A percentile compares a stretch with the other conserved stretches of the same genome.
Evolutionary conservation across 305 asterid species (phyloP).

Genomic region (Striga hermonthica): DNA sequence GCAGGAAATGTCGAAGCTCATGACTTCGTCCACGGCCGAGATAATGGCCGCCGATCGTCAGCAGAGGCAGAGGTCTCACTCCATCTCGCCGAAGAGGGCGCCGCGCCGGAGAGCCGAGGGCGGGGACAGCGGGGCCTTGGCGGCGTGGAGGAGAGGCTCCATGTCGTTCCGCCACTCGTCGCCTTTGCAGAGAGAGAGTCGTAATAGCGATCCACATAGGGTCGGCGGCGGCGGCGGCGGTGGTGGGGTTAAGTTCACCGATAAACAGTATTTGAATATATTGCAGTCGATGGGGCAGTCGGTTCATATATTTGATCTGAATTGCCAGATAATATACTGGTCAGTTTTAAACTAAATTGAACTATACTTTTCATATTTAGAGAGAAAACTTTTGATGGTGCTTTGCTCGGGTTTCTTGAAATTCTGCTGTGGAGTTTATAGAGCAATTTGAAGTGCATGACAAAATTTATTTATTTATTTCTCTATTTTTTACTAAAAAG

Average conservation of each 20-base stretch:
- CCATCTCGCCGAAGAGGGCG: conserved; percentile 68
- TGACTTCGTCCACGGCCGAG: conserved; percentile 42
- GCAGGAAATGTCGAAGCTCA: conserved; percentile 71
- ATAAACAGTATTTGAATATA: conserved; percentile 72
- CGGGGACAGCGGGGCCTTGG: conserved; percentile 38
- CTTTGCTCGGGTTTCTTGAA: neutral
- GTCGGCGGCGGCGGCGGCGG: conserved; percentile 26
- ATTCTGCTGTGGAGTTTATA: neutral
- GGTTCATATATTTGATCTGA: conserved; percentile 63
- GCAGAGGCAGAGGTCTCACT: conserved; percentile 64
- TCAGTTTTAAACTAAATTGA: conserved; percentile 36
- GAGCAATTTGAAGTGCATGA: neutral
- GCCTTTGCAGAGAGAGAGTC: conserved; percentile 75
- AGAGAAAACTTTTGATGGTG: neutral
- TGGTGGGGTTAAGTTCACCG: conserved; percentile 54
- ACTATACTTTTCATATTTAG: neutral
- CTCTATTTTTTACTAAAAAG: neutral
- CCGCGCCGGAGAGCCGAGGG: conserved; percentile 43
- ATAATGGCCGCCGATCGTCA: conserved; percentile 36
- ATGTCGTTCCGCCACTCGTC: conserved; percentile 61
- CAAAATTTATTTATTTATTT: neutral
- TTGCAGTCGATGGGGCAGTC: conserved; percentile 93
- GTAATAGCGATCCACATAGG: conserved; percentile 30
- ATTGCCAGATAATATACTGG: conserved; percentile 74
- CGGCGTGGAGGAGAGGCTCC: conserved; percentile 51